Conservation (phyloP, 2,329 filamentous ascomycete species). For the Colletotrichum navitas region DNA sequence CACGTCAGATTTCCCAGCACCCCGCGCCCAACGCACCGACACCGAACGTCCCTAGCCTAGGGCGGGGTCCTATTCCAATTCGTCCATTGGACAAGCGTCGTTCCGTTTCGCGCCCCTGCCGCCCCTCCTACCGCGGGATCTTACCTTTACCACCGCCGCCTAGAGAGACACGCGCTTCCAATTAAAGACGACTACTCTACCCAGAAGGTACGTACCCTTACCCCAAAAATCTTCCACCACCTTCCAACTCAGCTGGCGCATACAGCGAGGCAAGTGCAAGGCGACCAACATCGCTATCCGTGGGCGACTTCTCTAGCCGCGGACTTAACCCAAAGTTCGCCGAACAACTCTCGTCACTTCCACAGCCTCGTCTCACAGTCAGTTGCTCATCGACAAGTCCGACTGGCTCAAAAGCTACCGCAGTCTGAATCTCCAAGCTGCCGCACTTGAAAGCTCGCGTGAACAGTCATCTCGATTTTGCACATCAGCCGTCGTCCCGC, state of each 20-base stretch:
- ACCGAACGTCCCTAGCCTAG: neutral
- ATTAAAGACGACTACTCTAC: neutral
- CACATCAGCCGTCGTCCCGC: slow-evolving; percentile 3
- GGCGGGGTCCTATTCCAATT: slow-evolving; percentile 35
- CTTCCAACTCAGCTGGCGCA: slow-evolving; percentile 33
- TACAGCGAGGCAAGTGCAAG: slow-evolving; percentile 29
- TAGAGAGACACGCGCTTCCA: slow-evolving; percentile 2
- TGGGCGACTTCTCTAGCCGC: slow-evolving; percentile 22
- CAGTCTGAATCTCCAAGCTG: neutral
- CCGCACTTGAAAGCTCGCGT: neutral
- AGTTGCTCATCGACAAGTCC: neutral
- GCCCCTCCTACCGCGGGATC: slow-evolving; percentile 21
- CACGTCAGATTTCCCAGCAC: slow-evolving; percentile 39
- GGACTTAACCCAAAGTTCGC: slow-evolving; percentile 12
- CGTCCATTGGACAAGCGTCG: slow-evolving; percentile 26
- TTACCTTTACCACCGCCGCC: slow-evolving; percentile 5
- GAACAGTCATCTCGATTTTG: neutral
- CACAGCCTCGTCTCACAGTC: slow-evolving; percentile 3
- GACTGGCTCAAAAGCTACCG: neutral
- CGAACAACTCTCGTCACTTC: neutral
- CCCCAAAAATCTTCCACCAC: slow-evolving; percentile 39
- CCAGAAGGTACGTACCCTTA: slow-evolving; percentile 34
- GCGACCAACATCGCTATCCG: slow-evolving; percentile 10
- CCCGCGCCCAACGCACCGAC: slow-evolving; percentile 8
- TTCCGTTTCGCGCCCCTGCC: slow-evolving; percentile 19